Evolutionary conservation across 2,329 filamentous ascomycete genomes (phyloP).

Genomic region (Fusarium succisae): DNA sequence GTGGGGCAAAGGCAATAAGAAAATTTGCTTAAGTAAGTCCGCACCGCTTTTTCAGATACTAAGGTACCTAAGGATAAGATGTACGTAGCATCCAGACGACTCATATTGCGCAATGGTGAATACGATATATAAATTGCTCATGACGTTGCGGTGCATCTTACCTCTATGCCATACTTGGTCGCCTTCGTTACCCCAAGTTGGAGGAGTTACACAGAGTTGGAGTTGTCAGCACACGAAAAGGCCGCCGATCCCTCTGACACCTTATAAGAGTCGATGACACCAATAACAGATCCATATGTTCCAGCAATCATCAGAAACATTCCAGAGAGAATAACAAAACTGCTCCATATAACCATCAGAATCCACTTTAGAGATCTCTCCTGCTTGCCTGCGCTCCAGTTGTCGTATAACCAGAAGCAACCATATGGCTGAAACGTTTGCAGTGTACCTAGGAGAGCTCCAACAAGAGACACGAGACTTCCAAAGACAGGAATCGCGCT

Average conservation of each 20-base stretch:
- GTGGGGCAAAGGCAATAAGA: constrained; percentile 12
- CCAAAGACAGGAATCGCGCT: constrained; percentile 41
- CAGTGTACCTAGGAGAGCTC: constrained; percentile 45
- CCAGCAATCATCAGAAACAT: constrained; percentile 55
- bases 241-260: constrained; percentile 48
- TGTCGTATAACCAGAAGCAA: constrained; percentile 45
- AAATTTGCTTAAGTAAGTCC: constrained; percentile 21
- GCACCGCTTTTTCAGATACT: constrained; percentile 26
- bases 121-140: not conserved
- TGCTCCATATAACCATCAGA: constrained; percentile 20
- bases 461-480: constrained; percentile 43
- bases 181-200: not conserved
- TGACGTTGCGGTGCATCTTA: not conserved
- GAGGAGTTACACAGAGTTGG: constrained; percentile 37
- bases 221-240: constrained; percentile 57
- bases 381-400: constrained; percentile 33
- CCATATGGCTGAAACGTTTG: constrained; percentile 45
- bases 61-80: not conserved
- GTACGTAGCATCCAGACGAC: not conserved
- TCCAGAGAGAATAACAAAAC: constrained; percentile 32
- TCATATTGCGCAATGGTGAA: not conserved
- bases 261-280: constrained; percentile 47
- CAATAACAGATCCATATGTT: constrained; percentile 56
- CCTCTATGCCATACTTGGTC: not conserved
- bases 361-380: constrained; percentile 13